Base-by-base conservation (phyloP, 495 filamentous ascomycete genomes). In the Trichoderma orchidacearum region DNA sequence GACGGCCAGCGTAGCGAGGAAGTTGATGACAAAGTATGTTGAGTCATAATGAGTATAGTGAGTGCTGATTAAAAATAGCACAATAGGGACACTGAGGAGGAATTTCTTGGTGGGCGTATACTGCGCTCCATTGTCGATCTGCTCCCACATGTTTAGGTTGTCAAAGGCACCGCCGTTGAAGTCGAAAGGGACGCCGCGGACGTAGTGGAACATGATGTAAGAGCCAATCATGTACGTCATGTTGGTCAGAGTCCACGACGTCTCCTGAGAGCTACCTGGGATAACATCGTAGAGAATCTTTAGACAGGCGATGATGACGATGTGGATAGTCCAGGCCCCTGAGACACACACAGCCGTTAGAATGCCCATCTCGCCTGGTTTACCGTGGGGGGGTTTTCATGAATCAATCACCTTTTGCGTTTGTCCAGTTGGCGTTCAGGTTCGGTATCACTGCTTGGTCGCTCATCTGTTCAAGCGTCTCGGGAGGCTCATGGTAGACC, bases 61-160 rank as follows among this genome's bases (percentile, higher is more conserved):
- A 53, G 93, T 98, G 77, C 91, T 96, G 58, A 96, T 75, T 56
- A 98, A 79, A 68, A 98, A 98, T 63, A 98, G 80, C 59, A 90
- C 79, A 60, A 98, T 90, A 30, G 93, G 93, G 51, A 96, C 93
- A 58, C 84, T 89, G 63, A 98, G 82, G 58, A 98, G 72, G 70
- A 96, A 98, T 71, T 98, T 98, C 80, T 98, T 98, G 56, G 93
- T 83, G 12, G 93, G 93, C 5, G 93, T 98, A 74, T 96, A 98
- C 68, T 98, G 93, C 69, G 93, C 93, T 29, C 93, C 93, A 64
- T 98, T 93, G 75, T 98, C 93, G 67, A 98, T 98, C 76, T 98
- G 93, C 76, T 98, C 93, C 93, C 93, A 98, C 91, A 98, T 96
- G 73, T 96, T 97, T 61, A 97, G 80, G 67, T 97, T 96, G 72